Base-by-base conservation (phyloP, 148 eudicot genomes). In the Pharnaceum exiguum region DNA sequence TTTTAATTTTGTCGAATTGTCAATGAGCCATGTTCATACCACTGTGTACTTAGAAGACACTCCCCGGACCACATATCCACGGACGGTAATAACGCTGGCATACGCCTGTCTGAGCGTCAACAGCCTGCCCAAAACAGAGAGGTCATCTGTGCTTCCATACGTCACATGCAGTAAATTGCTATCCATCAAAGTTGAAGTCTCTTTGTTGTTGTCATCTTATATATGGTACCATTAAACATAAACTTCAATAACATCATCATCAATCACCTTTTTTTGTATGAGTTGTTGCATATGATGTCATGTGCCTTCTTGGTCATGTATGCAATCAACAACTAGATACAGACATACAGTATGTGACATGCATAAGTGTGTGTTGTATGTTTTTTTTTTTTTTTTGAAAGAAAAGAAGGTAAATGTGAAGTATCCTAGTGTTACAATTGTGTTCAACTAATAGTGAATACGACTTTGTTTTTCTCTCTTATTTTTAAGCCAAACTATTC, bases 131-230 rank as follows among this genome's bases (percentile, higher is more conserved):
- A 9, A 2, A 37, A 3, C 15, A 10, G 42, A 16, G 12, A 16
- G 10, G 42, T 12, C 42, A 3, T n/a, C 5, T 37, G 42, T 9
- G 15, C 10, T 4, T 10, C 42, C 40, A 50, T 40, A 31, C 40
- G 63, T 59, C 63, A 43, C 37, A 11, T 30, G 51, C 10, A 57
- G 50, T 57, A 57, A n/a, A n/a, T n/a, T n/a, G n/a, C n/a, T n/a
- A n/a, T n/a, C n/a, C n/a, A n/a, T n/a, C n/a, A n/a, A n/a, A n/a
- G n/a, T n/a, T n/a, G n/a, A n/a, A n/a, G n/a, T n/a, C n/a, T n/a
- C n/a, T n/a, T n/a, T n/a, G n/a, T n/a, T n/a, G n/a, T n/a, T n/a
- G n/a, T n/a, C n/a, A n/a, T n/a, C n/a, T n/a, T n/a, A n/a, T n/a
- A n/a, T n/a, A n/a, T n/a, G n/a, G n/a, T n/a, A n/a, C n/a, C n/a